Base-by-base conservation (phyloP, 352 stramenopile genomes). In the Globisporangium canariense region DNA sequence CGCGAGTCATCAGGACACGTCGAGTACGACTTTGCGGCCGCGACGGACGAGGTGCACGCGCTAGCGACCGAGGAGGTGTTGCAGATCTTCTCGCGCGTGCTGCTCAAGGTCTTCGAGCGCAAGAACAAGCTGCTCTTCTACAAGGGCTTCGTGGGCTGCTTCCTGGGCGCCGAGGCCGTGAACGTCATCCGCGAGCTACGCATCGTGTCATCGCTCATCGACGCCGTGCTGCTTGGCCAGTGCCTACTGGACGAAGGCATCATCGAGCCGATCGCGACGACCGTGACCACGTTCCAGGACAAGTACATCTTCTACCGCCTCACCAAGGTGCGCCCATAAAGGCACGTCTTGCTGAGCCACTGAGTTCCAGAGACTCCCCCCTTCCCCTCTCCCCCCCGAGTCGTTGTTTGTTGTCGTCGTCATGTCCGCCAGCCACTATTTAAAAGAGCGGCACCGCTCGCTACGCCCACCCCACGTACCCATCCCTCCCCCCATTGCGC, bases 41-140 rank as follows among this genome's bases (percentile, higher is more conserved):
- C 87, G 4, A 90, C 83, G 4, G 79, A 93, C 57, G 77, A 95
- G 58, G 86, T 91, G 14, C 81, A 94, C 61, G 84, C 87, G 34
- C 74, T 95, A 5, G 81, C 91, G 46, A 92, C 87, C n/a, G 87
- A 94, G 50, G 87, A 95, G 63, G 67, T 74, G 47, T 71, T 95
- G 14, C 69, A 74, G 7, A 72, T 92, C 47, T 38, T 94, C 18
- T 68, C 83, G 3, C 80, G 78, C 38, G 80, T 95, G 53, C 71
- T 95, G 40, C 77, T 87, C 73, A 91, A 88, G 58, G 75, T 93
- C 41, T 92, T 95, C 49, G 85, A 93, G 69, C 86, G 83, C 68
- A 95, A 91, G 67, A 93, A 93, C 80, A 95, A 95, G 58, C 55
- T 95, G 52, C 74, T 95, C 51, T 90, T 88, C 58, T 93, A 95